These are phyloP conservation scores for Inga laurina DNA, from an alignment of 306 rosid species.

Conservation along the genomic window DNA sequence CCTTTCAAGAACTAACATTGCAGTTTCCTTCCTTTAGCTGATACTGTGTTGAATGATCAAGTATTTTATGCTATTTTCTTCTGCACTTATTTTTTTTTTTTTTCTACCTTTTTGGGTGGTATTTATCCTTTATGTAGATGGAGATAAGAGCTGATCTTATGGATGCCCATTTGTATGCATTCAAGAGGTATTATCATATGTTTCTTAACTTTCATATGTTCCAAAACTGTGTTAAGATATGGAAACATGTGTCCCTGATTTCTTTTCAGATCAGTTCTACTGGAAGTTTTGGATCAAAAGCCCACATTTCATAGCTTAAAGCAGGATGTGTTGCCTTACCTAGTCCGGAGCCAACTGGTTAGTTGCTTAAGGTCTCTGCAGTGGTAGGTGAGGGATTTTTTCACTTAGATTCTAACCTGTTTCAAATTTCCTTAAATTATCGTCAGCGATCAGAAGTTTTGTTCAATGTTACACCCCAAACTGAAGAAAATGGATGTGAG, in stretches of 20 bases:
- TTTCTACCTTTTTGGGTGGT: background rate
- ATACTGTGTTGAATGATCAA: background rate
- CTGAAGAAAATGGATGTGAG: conserved; percentile 77
- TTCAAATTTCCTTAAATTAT: conserved; percentile 44
- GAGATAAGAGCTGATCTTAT: conserved; percentile 94
- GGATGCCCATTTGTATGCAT: conserved; percentile 96
- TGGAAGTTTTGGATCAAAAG: conserved; percentile 76
- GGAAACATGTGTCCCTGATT: conserved; percentile 22
- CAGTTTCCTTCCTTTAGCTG: background rate
- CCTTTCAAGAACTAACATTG: background rate
- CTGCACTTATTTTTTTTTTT: background rate
- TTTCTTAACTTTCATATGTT: conserved; percentile 15
- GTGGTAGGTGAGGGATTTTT: conserved; percentile 26
- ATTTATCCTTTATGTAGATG: conserved; percentile 58
- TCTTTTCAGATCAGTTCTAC: conserved; percentile 77
- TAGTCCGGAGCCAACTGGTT: conserved; percentile 94
- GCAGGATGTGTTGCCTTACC: conserved; percentile 91
- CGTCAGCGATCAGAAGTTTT: conserved; percentile 76
- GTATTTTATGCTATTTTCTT: conserved; percentile 17
- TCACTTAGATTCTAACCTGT: conserved; percentile 37
- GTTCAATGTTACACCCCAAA: conserved; percentile 58
- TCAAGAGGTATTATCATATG: conserved; percentile 67
- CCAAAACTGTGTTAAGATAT: conserved; percentile 20
- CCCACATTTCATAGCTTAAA: conserved; percentile 74
- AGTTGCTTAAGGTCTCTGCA: conserved; percentile 49